A percentile compares a stretch with the other conserved stretches of the same genome.
Conservation (phyloP, 139 green algal species). For the Mesotaenium endlicherianum region DNA sequence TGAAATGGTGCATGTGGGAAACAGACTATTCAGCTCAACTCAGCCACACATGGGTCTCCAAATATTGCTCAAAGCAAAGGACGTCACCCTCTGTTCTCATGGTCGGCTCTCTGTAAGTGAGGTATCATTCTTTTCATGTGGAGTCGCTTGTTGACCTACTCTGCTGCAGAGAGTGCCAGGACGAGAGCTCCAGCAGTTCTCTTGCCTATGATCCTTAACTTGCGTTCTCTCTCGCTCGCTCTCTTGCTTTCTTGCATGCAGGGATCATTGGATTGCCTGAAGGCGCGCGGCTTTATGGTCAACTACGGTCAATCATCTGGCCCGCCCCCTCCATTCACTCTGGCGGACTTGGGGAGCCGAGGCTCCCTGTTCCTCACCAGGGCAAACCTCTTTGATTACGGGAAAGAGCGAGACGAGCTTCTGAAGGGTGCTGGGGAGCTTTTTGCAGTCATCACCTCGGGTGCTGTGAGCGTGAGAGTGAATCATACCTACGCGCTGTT, state of each 20-base stretch:
- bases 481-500: slow-evolving; percentile 20
- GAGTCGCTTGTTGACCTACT: too few relatives aligned
- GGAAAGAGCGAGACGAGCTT: slow-evolving; percentile 4
- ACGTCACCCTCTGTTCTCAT: not conserved
- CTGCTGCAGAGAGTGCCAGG: too few relatives aligned
- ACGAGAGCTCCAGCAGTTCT: too few relatives aligned
- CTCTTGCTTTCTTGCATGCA: not conserved
- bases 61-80: too few relatives aligned
- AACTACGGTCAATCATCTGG: slow-evolving; percentile 30
- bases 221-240: too few relatives aligned
- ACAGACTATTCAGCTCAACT: too few relatives aligned
- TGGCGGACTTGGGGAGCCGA: not conserved
- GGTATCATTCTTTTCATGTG: too few relatives aligned
- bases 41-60: too few relatives aligned
- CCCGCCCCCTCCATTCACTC: not conserved
- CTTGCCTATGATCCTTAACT: too few relatives aligned
- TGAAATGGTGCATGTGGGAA: too few relatives aligned
- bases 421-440: slow-evolving; percentile 20
- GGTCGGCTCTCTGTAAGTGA: not conserved
- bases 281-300: slow-evolving; percentile 3
- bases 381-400: slow-evolving; percentile 32
- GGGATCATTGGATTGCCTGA: slow-evolving; percentile 32
- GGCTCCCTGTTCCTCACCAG: slow-evolving; percentile 24
- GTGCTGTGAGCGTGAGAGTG: slow-evolving; percentile 7
- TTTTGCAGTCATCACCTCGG: slow-evolving; percentile 3